Percentiles rank a stretch among this genome's conserved stretches.
Evolutionary conservation across 2,329 filamentous ascomycete genomes (phyloP).

Genomic region (Thermoascus crustaceus): DNA sequence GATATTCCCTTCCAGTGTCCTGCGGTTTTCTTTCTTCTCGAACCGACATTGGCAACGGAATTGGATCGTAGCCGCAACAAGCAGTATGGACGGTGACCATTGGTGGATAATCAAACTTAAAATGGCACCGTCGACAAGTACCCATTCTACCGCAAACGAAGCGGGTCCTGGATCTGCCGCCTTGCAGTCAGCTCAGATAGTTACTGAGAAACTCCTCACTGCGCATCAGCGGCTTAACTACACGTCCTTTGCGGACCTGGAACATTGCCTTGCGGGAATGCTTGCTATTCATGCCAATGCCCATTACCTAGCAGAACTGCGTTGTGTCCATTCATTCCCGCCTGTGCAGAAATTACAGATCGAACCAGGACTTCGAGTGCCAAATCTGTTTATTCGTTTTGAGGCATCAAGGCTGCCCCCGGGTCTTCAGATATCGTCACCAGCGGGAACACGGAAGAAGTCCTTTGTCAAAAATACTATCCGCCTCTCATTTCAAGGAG

Average conservation of each 20-base stretch:
- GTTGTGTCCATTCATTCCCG: constrained; percentile 20
- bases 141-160: constrained; percentile 7
- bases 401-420: constrained; percentile 21
- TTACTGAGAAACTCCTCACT: constrained; percentile 21
- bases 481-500: constrained; percentile 30
- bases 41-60: constrained; percentile 61
- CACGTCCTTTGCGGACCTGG: constrained; percentile 24
- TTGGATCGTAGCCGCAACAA: constrained; percentile 65
- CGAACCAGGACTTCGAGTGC: constrained; percentile 23
- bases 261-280: constrained; percentile 29
- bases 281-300: constrained; percentile 32
- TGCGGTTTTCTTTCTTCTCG: constrained; percentile 61
- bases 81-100: constrained; percentile 63
- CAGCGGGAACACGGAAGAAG: constrained; percentile 17
- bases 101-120: constrained; percentile 61
- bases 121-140: constrained; percentile 11
- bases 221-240: constrained; percentile 15
- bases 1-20: constrained; percentile 55
- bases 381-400: constrained; percentile 29
- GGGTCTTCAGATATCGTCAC: constrained; percentile 21
- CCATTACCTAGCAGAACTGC: constrained; percentile 23
- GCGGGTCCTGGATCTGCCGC: constrained; percentile 8
- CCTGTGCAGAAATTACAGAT: constrained; percentile 22
- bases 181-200: constrained; percentile 19
- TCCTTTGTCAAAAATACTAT: constrained; percentile 27